phyloP scores from a whole-genome alignment of 139 green algal genomes.

The Ostreobium quekettii region DNA sequence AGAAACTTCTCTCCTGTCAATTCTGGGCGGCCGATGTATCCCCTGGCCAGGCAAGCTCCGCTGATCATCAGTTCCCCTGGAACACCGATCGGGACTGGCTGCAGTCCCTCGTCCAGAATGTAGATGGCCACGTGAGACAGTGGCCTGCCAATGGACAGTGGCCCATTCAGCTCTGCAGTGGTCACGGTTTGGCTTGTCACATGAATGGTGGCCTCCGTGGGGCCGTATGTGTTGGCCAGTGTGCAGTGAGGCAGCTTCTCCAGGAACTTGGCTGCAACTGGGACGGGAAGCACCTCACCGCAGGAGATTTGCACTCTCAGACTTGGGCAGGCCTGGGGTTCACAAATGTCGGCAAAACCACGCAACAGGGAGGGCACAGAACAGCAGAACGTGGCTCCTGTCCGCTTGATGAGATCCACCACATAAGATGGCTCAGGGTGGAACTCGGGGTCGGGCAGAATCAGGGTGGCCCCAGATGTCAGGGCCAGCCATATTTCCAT shows the following conservation, averaged over 20 bases:
- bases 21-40: slow-evolving; percentile 30
- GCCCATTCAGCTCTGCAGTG: neutral
- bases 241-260: slow-evolving; percentile 16
- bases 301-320: neutral
- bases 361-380: neutral
- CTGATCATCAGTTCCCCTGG: slow-evolving; percentile 44
- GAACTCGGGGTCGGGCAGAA: neutral
- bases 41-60: slow-evolving; percentile 29
- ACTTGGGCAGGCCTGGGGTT: neutral
- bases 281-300: slow-evolving; percentile 18
- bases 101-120: slow-evolving; percentile 21
- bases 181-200: slow-evolving; percentile 9
- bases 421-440: neutral
- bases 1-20: slow-evolving; percentile 38
- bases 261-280: neutral
- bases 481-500: slow-evolving; percentile 10
- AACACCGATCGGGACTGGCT: slow-evolving; percentile 27
- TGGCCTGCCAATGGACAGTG: slow-evolving; percentile 1
- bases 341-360: slow-evolving; percentile 6
- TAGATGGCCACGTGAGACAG: slow-evolving; percentile 26
- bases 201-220: slow-evolving; percentile 33
- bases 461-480: neutral
- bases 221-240: slow-evolving; percentile 32
- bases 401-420: slow-evolving; percentile 2
- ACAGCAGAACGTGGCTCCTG: neutral